Conservation (phyloP, 2,329 filamentous ascomycete genomes). For the Aspergillus viridinutans region DNA sequence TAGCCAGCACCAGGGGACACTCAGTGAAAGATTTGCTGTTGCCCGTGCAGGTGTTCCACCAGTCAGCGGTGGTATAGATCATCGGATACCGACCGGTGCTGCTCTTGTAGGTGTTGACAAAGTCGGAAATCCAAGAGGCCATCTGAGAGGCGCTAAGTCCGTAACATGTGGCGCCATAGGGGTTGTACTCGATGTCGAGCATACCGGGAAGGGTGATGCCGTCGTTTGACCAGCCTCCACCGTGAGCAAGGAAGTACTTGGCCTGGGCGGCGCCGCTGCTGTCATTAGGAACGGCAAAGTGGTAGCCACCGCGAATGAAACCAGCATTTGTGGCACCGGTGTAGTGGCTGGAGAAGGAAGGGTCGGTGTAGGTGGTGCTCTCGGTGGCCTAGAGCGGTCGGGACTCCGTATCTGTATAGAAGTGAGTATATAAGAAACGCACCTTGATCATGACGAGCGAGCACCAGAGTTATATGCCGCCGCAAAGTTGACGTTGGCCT, state of each 20-base stretch:
- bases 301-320: constrained; percentile 54
- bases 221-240: constrained; percentile 53
- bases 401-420: background rate
- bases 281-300: constrained; percentile 49
- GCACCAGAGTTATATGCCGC: constrained; percentile 26
- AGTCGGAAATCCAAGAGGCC: constrained; percentile 52
- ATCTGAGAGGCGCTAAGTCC: constrained; percentile 45
- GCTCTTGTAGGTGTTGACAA: constrained; percentile 49
- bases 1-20: constrained; percentile 48
- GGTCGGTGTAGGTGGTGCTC: constrained; percentile 46
- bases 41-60: constrained; percentile 54
- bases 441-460: constrained; percentile 34
- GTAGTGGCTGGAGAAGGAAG: constrained; percentile 49
- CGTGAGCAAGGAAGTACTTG: constrained; percentile 49
- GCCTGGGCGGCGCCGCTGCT: constrained; percentile 48
- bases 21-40: constrained; percentile 44
- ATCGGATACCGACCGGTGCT: constrained; percentile 49
- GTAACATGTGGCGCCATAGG: constrained; percentile 41
- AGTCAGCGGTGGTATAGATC: constrained; percentile 51
- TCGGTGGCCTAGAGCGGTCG: constrained; percentile 45
- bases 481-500: constrained; percentile 24
- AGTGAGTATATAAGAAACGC: background rate
- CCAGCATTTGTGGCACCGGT: constrained; percentile 47
- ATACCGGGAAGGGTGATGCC: constrained; percentile 55
- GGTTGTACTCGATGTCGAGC: constrained; percentile 51